Evolutionary conservation across 2,329 filamentous ascomycete genomes (phyloP).

Genomic region (Amesomyces nigricolor): DNA sequence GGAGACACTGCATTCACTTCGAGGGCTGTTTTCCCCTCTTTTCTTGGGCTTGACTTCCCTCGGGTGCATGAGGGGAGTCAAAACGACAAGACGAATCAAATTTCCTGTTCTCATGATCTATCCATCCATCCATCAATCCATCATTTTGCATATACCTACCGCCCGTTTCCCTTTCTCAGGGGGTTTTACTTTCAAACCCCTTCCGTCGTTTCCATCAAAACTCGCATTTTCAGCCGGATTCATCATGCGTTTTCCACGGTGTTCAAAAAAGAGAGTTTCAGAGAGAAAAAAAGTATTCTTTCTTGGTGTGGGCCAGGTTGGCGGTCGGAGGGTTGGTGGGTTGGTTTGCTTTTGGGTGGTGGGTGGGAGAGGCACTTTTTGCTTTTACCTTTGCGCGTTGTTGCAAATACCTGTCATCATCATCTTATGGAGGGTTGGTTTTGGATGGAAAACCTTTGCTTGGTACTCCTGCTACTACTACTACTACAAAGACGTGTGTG

Average conservation of each 20-base stretch:
- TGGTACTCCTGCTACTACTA: too few species aligned
- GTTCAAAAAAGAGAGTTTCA: background rate
- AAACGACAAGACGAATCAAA: constrained; percentile 14
- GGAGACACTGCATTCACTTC: background rate
- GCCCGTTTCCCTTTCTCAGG: background rate
- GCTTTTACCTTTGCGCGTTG: background rate
- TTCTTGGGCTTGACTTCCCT: background rate
- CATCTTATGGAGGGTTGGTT: too few species aligned
- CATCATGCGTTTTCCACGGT: background rate
- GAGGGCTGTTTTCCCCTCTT: background rate
- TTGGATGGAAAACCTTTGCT: too few species aligned
- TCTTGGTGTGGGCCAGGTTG: too few species aligned
- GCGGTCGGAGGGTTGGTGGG: too few species aligned
- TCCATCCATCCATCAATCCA: background rate
- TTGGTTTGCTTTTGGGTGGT: background rate
- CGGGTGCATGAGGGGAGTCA: background rate
- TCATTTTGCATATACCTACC: constrained; percentile 6
- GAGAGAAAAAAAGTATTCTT: constrained; percentile 4
- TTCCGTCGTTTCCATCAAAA: background rate
- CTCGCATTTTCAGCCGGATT: constrained; percentile 3
- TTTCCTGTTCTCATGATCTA: constrained; percentile 2
- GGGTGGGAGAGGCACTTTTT: background rate
- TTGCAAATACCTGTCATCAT: background rate
- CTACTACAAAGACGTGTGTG: background rate
- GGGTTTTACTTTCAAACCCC: background rate